Conservation (phyloP, 2,329 filamentous ascomycete genomes). For the Fusarium secorum region DNA sequence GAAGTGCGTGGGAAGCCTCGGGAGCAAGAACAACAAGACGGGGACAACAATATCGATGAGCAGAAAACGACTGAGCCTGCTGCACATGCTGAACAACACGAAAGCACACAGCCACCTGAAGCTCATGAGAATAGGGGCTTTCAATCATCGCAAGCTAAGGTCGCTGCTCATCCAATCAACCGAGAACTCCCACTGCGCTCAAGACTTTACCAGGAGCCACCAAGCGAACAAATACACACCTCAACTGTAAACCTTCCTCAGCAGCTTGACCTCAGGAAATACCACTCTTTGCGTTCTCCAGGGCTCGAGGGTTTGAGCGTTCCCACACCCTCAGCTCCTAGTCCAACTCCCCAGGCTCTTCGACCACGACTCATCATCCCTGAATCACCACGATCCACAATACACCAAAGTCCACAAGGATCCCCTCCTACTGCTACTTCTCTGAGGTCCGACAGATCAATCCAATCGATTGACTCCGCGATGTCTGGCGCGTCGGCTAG, state of each 20-base stretch:
- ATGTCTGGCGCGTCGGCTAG: slow-evolving; percentile 32
- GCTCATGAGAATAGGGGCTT: neutral
- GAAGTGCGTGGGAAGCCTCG: neutral
- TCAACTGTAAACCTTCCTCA: slow-evolving; percentile 1
- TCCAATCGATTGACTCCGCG: neutral
- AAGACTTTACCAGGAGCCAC: neutral
- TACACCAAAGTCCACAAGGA: slow-evolving; percentile 1
- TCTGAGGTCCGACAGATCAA: neutral
- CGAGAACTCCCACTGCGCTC: neutral
- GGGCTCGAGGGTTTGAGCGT: slow-evolving; percentile 15
- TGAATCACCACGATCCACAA: slow-evolving; percentile 22
- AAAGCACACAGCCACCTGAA: neutral
- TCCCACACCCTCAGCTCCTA: slow-evolving; percentile 47
- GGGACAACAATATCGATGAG: neutral
- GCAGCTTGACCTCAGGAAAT: neutral
- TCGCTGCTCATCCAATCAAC: neutral
- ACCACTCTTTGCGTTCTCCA: neutral
- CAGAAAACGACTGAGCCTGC: neutral
- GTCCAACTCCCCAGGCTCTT: slow-evolving; percentile 43
- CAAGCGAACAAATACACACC: neutral
- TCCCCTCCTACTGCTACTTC: neutral
- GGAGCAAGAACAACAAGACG: neutral
- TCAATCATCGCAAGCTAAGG: neutral
- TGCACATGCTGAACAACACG: neutral
- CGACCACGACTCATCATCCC: slow-evolving; percentile 45